Evolutionary conservation across 1,284 basidiomycete genomes (phyloP).

Genomic region (Heterobasidion occidentale): DNA sequence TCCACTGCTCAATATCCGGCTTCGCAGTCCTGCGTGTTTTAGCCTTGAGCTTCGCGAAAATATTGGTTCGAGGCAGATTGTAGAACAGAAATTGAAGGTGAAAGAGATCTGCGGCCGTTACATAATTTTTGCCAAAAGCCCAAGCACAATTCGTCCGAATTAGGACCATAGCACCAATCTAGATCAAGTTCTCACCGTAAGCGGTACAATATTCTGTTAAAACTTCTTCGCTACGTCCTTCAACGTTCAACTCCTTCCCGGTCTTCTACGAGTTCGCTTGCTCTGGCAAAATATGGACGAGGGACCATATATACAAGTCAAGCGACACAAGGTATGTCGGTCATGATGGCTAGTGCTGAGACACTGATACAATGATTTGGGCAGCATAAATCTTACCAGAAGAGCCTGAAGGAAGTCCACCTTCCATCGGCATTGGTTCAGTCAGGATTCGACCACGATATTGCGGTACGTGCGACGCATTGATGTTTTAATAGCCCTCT

Average conservation of each 20-base stretch:
- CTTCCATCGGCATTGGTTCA: conserved; percentile 56
- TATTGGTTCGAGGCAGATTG: conserved; percentile 7
- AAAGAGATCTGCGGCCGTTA: neutral
- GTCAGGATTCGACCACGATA: conserved; percentile 50
- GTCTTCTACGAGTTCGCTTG: too few relatives aligned
- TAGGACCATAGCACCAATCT: too few relatives aligned
- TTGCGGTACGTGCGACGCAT: conserved; percentile 37
- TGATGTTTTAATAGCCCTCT: neutral
- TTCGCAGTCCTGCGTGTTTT: conserved; percentile 17
- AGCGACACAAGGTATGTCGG: conserved; percentile 27
- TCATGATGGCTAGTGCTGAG: neutral
- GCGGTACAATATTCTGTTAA: too few relatives aligned
- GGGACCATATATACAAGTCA: conserved; percentile 17
- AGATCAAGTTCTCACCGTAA: too few relatives aligned
- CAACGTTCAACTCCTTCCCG: too few relatives aligned
- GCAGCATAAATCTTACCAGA: conserved; percentile 68
- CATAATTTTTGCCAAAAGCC: too few relatives aligned
- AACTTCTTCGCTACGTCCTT: neutral
- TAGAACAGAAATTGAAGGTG: neutral
- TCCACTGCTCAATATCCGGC: conserved; percentile 32
- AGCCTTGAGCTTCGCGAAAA: conserved; percentile 15
- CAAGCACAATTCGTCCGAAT: too few relatives aligned
- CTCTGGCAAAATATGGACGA: conserved; percentile 4
- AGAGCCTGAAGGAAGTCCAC: conserved; percentile 62
- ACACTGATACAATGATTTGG: neutral